Evolutionary conservation across 2,329 filamentous ascomycete genomes (phyloP), one percentile per base, ranked within the genome.

Genomic region (Leptographium flavum): DNA sequence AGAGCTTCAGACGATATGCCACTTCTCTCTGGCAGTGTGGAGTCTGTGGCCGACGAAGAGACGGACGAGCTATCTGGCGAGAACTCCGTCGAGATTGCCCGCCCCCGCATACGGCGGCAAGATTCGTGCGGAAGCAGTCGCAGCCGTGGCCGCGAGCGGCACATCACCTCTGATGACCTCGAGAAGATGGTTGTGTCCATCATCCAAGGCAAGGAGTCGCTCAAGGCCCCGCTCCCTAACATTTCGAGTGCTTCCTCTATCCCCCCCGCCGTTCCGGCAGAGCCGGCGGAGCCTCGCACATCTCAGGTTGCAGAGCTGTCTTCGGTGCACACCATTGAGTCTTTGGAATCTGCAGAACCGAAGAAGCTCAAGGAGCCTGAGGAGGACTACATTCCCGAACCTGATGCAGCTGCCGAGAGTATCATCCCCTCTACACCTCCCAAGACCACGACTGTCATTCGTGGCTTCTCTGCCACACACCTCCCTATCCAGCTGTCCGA

Each of bases 101-200:
- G 79, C 56, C 84, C 86, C 49, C 74, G 79, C 53, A 76, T 85
- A 54, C 73, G 71, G 55, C 73, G 81, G 55, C 74, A 81, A 55
- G 83, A 88, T 59, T 88, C 82, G 11, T 79, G 71, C 56, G 75
- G 74, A 27, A 73, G 75, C 58, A 81, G 75, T 60, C 74, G 83
- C 49, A 84, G 81, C 58, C 77, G 83, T 52, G 81, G 80, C 52
- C 78, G 71, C 46, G 84, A 92, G 60, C 83, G 85, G 57, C 88
- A 94, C 64, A 90, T 95, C 54, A 93, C 87, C n/a, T 87, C 90
- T 7, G 76, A 86, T 57, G 85, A 92, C 55, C 73, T 96, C 27
- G 87, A 94, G 63, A 93, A 93, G 67, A 93, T 96, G 76, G 86
- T 95, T 36, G 78, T 84, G 46, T 87, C 82, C 33, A 95, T 95